Evolutionary conservation across 495 filamentous ascomycete species (phyloP).

Genomic region (Penicillium lagena): DNA sequence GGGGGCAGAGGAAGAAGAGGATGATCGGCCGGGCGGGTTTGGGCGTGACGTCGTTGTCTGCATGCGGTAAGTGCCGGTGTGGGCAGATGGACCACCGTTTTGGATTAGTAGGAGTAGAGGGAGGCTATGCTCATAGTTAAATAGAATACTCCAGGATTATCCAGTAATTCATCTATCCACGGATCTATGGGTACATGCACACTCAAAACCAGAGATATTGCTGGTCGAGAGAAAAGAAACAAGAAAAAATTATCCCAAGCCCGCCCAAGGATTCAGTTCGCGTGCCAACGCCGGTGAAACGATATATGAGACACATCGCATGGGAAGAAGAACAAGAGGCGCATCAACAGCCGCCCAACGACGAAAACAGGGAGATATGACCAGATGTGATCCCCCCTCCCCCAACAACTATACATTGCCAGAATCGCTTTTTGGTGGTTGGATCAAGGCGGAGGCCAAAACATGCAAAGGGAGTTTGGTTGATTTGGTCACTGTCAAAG

Average conservation of each 20-base stretch:
- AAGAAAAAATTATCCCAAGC: conserved; percentile 15
- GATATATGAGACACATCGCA: conserved; percentile 21
- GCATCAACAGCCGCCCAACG: background rate
- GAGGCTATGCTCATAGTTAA: too few relatives aligned
- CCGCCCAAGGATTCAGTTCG: conserved; percentile 15
- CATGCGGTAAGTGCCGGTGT: conserved; percentile 10
- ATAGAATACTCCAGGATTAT: too few relatives aligned
- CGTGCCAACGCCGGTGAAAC: conserved; percentile 28
- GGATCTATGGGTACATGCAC: conserved; percentile 29
- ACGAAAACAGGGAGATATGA: conserved; percentile 1
- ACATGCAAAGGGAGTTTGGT: conserved; percentile 5
- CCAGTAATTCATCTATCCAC: background rate
- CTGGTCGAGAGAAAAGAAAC: conserved; percentile 11
- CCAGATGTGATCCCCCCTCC: background rate
- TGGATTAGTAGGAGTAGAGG: too few relatives aligned
- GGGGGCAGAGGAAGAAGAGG: conserved; percentile 10
- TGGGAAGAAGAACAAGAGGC: conserved; percentile 13
- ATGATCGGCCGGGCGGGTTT: conserved; percentile 22
- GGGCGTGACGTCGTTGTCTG: conserved; percentile 42
- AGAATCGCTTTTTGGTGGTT: conserved; percentile 13
- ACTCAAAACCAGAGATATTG: background rate
- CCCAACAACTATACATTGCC: conserved; percentile 21
- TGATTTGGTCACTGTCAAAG: too few relatives aligned
- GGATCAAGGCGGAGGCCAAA: conserved; percentile 5
- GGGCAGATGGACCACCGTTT: too few relatives aligned